phyloP scores from a whole-genome alignment of 495 filamentous ascomycete species.

The Aspergillus bridgeri region DNA sequence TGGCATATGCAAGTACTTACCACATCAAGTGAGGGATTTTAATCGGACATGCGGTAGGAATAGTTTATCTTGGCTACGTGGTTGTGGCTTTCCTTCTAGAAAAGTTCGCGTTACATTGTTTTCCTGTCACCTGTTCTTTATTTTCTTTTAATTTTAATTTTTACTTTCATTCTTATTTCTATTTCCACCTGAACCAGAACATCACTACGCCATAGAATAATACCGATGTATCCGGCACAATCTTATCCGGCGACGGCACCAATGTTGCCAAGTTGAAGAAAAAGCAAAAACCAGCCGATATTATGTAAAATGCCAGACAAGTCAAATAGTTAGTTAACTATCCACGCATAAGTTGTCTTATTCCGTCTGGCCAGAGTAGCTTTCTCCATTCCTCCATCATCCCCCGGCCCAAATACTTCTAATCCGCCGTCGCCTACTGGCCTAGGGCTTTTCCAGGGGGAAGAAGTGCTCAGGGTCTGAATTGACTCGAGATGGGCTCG shows the following conservation, averaged over 20 bases:
- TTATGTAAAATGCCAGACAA: not conserved
- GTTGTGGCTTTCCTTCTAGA: slow-evolving; percentile 1
- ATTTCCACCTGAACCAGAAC: too few species aligned
- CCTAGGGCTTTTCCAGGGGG: not conserved
- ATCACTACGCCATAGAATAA: too few species aligned
- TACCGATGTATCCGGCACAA: too few species aligned
- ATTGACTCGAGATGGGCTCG: not conserved
- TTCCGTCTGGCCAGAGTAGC: too few species aligned
- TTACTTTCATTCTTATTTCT: not conserved
- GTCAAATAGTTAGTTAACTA: not conserved
- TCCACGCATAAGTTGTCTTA: not conserved
- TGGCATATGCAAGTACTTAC: too few species aligned
- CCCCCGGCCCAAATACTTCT: not conserved
- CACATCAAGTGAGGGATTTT: not conserved
- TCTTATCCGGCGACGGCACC: too few species aligned
- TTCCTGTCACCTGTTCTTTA: not conserved
- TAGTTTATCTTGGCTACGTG: not conserved
- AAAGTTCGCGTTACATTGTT: slow-evolving; percentile 17
- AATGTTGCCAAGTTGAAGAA: slow-evolving; percentile 2
- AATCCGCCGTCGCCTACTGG: not conserved
- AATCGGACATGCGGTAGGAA: not conserved
- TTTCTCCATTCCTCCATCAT: too few species aligned
- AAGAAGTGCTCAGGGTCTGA: not conserved
- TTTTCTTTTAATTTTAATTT: slow-evolving; percentile 9
- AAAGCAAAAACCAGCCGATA: slow-evolving; percentile 1